phyloP scores from a whole-genome alignment of 2,329 filamentous ascomycete species.

The Corniculantispora saksenae region DNA sequence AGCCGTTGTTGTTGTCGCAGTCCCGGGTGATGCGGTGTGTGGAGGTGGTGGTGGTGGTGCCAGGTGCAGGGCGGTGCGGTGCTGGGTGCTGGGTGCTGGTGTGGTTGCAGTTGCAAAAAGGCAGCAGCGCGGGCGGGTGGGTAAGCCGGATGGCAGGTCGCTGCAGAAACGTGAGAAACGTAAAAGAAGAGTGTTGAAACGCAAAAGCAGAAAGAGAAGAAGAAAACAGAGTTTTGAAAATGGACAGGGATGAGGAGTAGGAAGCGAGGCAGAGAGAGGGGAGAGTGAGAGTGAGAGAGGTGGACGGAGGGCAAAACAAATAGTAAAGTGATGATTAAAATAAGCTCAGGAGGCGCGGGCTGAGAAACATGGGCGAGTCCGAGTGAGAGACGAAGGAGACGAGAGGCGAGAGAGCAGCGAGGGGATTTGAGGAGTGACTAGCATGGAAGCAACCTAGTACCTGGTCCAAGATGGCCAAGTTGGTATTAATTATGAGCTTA shows the following conservation, averaged over 20 bases:
- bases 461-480: no score
- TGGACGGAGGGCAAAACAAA: background rate
- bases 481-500: no score
- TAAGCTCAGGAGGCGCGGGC: slow-evolving; percentile 10
- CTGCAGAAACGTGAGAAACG: slow-evolving; percentile 12
- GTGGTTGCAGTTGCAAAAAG: background rate
- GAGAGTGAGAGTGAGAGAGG: background rate
- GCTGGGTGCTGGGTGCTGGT: no score
- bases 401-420: background rate
- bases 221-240: background rate
- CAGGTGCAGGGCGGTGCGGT: no score
- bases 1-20: slow-evolving; percentile 8
- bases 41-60: no score
- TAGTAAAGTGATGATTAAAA: background rate
- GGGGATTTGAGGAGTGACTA: no score
- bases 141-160: slow-evolving; percentile 3
- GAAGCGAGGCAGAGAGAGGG: background rate
- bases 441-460: no score
- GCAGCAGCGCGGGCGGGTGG: background rate
- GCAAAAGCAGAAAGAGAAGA: background rate
- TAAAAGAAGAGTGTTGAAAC: background rate
- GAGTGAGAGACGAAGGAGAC: background rate
- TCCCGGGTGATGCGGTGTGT: slow-evolving; percentile 14
- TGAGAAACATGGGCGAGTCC: background rate
- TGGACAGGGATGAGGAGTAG: background rate